Evolutionary conservation across 495 filamentous ascomycete genomes (phyloP).

Genomic region (Neurospora sp.): DNA sequence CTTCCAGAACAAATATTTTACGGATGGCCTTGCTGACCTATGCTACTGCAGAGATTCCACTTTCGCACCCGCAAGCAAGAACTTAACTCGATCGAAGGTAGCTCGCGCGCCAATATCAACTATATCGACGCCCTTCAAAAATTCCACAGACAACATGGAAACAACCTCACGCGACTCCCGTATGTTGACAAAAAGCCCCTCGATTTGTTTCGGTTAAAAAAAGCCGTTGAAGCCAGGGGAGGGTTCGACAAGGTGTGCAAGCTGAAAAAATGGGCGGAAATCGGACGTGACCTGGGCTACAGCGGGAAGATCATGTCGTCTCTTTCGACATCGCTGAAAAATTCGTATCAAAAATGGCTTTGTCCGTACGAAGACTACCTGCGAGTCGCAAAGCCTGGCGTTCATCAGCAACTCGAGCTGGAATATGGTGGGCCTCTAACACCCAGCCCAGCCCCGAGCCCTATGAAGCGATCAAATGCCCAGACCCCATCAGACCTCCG

Average conservation of each 20-base stretch:
- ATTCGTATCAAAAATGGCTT: constrained; percentile 93
- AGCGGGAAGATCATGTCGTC: constrained; percentile 99
- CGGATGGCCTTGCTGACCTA: constrained; percentile 5
- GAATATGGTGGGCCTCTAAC: constrained; percentile 91
- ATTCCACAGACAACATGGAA: constrained; percentile 95
- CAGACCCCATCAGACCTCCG: constrained; percentile 57
- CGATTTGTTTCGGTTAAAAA: constrained; percentile 92
- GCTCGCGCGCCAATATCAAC: constrained; percentile 87
- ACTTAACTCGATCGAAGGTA: constrained; percentile 96
- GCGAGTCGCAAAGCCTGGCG: constrained; percentile 84
- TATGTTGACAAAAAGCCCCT: constrained; percentile 97
- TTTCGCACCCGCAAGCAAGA: constrained; percentile 96
- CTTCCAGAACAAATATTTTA: neutral
- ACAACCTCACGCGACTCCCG: constrained; percentile 84
- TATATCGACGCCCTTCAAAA: constrained; percentile 93
- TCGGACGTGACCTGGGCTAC: constrained; percentile 92
- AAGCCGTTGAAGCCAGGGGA: constrained; percentile 85
- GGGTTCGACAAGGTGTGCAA: constrained; percentile 96
- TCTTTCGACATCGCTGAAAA: constrained; percentile 96
- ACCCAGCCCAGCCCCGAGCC: constrained; percentile 80
- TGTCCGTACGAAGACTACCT: constrained; percentile 96
- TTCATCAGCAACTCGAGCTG: constrained; percentile 87
- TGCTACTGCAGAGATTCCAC: constrained; percentile 68
- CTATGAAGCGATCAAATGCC: constrained; percentile 66
- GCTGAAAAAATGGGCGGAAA: constrained; percentile 97